A percentile compares a stretch with the other conserved stretches of the same genome.
Conservation (phyloP, 208 protist genomes). For the Leptomonas seymouri region DNA sequence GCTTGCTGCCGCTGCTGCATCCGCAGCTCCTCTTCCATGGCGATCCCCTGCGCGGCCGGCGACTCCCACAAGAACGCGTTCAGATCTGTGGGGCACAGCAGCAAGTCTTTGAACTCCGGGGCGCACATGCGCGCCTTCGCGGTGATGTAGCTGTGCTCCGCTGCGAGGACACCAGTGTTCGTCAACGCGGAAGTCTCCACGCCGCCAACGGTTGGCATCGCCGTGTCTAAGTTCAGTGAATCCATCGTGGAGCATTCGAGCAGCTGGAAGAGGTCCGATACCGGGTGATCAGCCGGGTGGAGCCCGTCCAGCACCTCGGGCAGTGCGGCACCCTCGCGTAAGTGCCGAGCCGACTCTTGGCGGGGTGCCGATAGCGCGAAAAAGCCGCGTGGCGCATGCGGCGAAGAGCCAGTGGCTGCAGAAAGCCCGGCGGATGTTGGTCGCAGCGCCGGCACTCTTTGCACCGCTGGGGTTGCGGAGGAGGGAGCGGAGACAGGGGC, state of each 20-base stretch:
- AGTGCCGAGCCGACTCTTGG: background rate
- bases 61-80: slow-evolving; percentile 25
- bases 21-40: slow-evolving; percentile 9
- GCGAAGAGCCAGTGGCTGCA: background rate
- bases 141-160: slow-evolving; percentile 10
- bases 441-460: too few relatives aligned
- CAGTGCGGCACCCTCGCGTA: background rate
- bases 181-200: background rate
- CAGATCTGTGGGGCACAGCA: slow-evolving; percentile 19
- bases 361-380: background rate
- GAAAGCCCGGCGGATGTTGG: too few relatives aligned
- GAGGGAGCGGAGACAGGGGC: background rate
- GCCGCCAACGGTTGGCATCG: background rate
- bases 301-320: background rate
- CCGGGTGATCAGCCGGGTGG: background rate
- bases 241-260: background rate
- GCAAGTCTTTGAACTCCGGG: slow-evolving; percentile 17
- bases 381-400: slow-evolving; percentile 2
- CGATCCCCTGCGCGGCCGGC: background rate
- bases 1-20: slow-evolving; percentile 3
- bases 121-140: slow-evolving; percentile 8
- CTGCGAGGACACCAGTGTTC: background rate
- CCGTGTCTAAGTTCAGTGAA: background rate
- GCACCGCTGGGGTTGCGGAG: too few relatives aligned
- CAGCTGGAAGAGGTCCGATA: background rate